Conservation (phyloP, 441 rosid species). For the Bocquillonia castaneifolia region DNA sequence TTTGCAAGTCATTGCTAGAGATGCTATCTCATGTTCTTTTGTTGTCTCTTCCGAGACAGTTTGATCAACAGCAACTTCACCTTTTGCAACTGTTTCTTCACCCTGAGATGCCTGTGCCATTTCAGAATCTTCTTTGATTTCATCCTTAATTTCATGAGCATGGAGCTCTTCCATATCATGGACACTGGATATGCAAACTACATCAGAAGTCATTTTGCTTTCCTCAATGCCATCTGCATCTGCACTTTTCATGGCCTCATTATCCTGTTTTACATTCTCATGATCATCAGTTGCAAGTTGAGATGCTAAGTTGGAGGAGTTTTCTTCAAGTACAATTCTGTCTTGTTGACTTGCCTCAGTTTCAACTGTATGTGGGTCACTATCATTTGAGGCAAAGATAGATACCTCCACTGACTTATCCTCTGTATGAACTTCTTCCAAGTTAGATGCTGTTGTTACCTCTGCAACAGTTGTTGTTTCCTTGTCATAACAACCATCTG, state of each 20-base stretch:
- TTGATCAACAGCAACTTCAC: conserved; percentile 24
- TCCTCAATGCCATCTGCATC: conserved; percentile 14
- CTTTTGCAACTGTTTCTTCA: conserved; percentile 19
- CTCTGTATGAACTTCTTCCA: conserved; percentile 21
- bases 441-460: conserved; percentile 19
- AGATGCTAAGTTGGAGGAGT: conserved; percentile 23
- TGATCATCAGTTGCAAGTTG: conserved; percentile 20
- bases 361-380: conserved; percentile 15
- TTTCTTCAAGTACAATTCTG: conserved; percentile 20
- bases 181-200: conserved; percentile 12
- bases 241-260: conserved; percentile 7
- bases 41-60: conserved; percentile 26
- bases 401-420: conserved; percentile 17
- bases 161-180: conserved; percentile 17
- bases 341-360: conserved; percentile 22
- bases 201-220: conserved; percentile 18
- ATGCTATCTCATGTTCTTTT: conserved; percentile 26
- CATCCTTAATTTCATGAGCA: conserved; percentile 7
- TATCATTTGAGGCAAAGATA: conserved; percentile 14
- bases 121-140: conserved; percentile 25
- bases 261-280: conserved; percentile 13
- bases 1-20: conserved; percentile 25
- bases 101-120: conserved; percentile 9
- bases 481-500: conserved; percentile 10
- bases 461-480: conserved; percentile 10